Evolutionary conservation across 306 rosid genomes (phyloP), one percentile per base, ranked within the genome.

Genomic region (Cicer judaicum): DNA sequence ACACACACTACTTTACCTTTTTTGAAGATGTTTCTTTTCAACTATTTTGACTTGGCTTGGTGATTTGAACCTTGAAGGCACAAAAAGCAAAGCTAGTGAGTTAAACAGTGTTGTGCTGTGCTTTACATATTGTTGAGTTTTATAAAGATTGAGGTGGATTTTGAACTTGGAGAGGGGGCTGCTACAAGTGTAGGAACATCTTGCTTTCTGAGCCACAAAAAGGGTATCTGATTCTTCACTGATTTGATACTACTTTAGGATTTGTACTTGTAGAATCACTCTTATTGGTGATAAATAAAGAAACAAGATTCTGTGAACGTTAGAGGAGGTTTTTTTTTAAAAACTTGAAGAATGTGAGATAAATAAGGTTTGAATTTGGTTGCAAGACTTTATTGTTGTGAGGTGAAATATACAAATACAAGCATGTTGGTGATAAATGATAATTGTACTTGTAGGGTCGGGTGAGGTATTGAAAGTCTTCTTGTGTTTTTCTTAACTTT

Each of bases 121-220:
- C 50, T 78, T 72, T 79, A 76, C 65, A 78, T 85, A 75, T 75
- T 64, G 40, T 64, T 60, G 49, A 19, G 68, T 15, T 56, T 70
- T 43, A 49, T 52, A 60, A 43, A 59, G 71, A 50, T 78, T 79
- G 82, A 75, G 80, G 36, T 68, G 41, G 59, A 47, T 73, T 68
- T 52, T 77, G 69, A 63, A 79, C 46, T 56, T 65, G 10, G 10
- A 43, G 39, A 8, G 73, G 54, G 79, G 65, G 64, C 54, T 77
- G 77, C 66, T 53, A 57, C 69, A 43, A 60, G 43, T 55, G 2
- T 71, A 40, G 16, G 46, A 67, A 41, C 60, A 6, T 81, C 86
- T 83, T 79, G 82, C 91, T 79, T 90, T 88, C 84, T 76, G 87
- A 79, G 88, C 89, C 84, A 59, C 34, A 48, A 34, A 76, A 86